These are phyloP conservation scores for Stropharia rugosoannulata DNA, from an alignment of 768 basidiomycete genomes.

Conservation along the genomic window DNA sequence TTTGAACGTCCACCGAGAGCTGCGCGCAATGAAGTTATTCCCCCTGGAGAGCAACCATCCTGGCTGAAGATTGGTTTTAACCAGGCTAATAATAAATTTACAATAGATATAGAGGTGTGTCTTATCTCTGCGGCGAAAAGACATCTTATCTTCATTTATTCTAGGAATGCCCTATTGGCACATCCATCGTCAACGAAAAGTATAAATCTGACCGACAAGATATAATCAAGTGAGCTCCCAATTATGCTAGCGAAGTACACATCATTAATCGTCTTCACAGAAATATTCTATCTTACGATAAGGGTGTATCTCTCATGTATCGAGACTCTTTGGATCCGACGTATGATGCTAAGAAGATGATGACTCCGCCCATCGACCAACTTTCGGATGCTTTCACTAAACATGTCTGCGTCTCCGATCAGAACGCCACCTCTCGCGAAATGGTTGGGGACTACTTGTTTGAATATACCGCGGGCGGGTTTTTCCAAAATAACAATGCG, in stretches of 20 bases:
- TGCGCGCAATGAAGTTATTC: constrained; percentile 22
- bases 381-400: constrained; percentile 42
- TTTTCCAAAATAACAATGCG: constrained; percentile 99
- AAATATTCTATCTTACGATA: constrained; percentile 77
- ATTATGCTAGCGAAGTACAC: neutral
- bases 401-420: constrained; percentile 83
- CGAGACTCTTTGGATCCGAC: constrained; percentile 69
- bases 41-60: constrained; percentile 40
- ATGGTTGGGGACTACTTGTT: constrained; percentile 79
- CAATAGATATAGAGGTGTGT: constrained; percentile 89
- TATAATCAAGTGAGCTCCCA: constrained; percentile 59
- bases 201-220: constrained; percentile 58
- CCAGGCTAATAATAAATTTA: constrained; percentile 63
- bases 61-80: constrained; percentile 94
- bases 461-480: constrained; percentile 83
- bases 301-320: constrained; percentile 86
- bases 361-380: constrained; percentile 29
- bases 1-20: constrained; percentile 75
- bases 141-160: neutral
- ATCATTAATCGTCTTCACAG: constrained; percentile 34
- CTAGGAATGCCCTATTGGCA: constrained; percentile 92
- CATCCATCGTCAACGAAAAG: constrained; percentile 72
- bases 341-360: constrained; percentile 18
- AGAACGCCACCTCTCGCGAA: constrained; percentile 80
- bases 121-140: neutral